These are phyloP conservation scores for Sanghuangporus baumii DNA, from an alignment of 1,284 basidiomycete species.

Conservation along the genomic window DNA sequence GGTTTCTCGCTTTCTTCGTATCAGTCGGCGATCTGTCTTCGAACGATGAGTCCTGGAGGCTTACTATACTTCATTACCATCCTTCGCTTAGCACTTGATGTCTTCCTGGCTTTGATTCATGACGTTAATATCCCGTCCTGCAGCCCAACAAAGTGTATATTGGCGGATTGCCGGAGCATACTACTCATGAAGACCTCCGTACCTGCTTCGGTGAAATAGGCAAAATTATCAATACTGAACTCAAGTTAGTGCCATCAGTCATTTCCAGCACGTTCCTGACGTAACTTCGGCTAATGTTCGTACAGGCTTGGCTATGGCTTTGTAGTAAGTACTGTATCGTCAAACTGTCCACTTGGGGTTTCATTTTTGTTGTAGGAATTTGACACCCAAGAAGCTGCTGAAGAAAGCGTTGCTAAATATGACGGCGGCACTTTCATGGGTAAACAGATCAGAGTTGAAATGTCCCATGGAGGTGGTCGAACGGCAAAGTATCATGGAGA, in stretches of 20 bases:
- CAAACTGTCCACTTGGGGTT: neutral
- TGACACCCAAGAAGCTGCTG: constrained; percentile 69
- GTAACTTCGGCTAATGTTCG: constrained; percentile 17
- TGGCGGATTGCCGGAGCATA: constrained; percentile 79
- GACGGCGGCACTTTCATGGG: constrained; percentile 85
- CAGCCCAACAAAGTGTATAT: constrained; percentile 88
- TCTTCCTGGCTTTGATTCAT: constrained; percentile 32
- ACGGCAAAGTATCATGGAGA: constrained; percentile 73
- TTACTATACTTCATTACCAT: constrained; percentile 19
- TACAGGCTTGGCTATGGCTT: constrained; percentile 77
- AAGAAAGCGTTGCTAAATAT: constrained; percentile 80
- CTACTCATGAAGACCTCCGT: constrained; percentile 74
- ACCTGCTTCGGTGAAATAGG: constrained; percentile 82
- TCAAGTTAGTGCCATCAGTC: constrained; percentile 56
- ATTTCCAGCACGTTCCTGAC: constrained; percentile 15
- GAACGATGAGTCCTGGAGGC: constrained; percentile 17
- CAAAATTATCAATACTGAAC: constrained; percentile 66
- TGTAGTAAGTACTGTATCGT: constrained; percentile 49
- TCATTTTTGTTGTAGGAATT: constrained; percentile 55
- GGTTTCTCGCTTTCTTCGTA: constrained; percentile 37
- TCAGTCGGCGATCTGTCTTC: constrained; percentile 21
- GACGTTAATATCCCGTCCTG: constrained; percentile 56
- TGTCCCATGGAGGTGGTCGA: constrained; percentile 74
- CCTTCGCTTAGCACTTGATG: neutral
- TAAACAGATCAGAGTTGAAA: constrained; percentile 79